Base-by-base conservation (phyloP, 2,329 filamentous ascomycete genomes). In the Stenocarpella maydis region DNA sequence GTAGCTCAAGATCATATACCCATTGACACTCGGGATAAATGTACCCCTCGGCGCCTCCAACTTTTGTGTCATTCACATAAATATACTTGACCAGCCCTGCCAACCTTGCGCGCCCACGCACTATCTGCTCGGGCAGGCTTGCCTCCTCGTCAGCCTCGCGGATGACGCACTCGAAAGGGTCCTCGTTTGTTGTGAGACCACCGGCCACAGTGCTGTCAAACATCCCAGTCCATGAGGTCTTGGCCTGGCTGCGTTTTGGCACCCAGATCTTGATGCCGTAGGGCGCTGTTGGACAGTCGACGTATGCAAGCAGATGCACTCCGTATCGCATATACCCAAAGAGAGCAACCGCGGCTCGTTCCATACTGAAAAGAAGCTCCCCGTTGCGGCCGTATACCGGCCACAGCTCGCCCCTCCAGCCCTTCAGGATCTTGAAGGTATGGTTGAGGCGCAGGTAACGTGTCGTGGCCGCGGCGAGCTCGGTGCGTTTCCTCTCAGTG, bases 21-120 rank as follows among this genome's bases (percentile, higher is more conserved):
- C 94, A 98, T 81, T 98, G 91, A 75, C 90, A 91, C 81, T 98
- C 96, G 0, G 96, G 96, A 81, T 97, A 95, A 77, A 97, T 85
- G 76, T 97, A 85, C 14, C 91, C 91, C 12, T 86, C 88, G 81
- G 98, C 94, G 12, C 94, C 95, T 14, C 94, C 93, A 3, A 93
- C 90, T 41, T 89, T 85, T 75, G 87, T 83, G 76, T 94, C 91
- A 14, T 94, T 89, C 73, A 97, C 86, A 81, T 95, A 92, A 73
- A 94, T 90, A 82, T 98, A 99, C 8, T 93, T 94, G 71, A 98
- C 87, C 54, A 87, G 91, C 8, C 94, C 94, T 19, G 84, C 86
- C 21, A 87, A 80, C 70, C 83, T 85, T 6, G 88, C 87, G 15
- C 83, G 82, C 47, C 82, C 80, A 52, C 91, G 87, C 61, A 97